A percentile compares a stretch with the other conserved stretches of the same genome.
Evolutionary conservation across 306 rosid genomes (phyloP).

Genomic region (Cicer yamashitae): DNA sequence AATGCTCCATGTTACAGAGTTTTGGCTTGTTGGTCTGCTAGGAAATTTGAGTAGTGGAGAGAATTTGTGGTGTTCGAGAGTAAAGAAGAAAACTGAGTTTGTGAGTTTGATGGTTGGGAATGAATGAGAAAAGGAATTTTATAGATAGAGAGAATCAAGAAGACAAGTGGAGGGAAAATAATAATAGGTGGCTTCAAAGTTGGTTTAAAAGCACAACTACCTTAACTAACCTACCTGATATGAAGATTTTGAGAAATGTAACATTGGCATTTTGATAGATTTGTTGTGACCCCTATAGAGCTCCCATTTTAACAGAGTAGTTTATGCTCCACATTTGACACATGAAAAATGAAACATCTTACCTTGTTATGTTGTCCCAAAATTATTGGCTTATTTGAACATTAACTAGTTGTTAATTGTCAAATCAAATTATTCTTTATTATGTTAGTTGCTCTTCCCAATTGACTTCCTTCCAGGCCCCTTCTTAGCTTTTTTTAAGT

Average conservation of each 20-base stretch:
- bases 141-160: conserved; percentile 46
- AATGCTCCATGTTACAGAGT: conserved; percentile 44
- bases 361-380: conserved; percentile 14
- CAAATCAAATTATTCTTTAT: conserved; percentile 40
- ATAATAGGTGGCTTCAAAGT: conserved; percentile 48
- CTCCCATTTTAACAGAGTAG: conserved; percentile 21
- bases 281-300: not conserved
- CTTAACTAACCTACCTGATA: conserved; percentile 52
- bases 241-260: conserved; percentile 25
- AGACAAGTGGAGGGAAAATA: conserved; percentile 30
- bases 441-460: conserved; percentile 40
- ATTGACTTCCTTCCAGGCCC: not conserved
- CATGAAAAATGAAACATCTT: conserved; percentile 2
- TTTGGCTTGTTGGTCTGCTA: not conserved
- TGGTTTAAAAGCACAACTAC: conserved; percentile 83
- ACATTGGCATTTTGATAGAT: conserved; percentile 26
- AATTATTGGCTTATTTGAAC: not conserved
- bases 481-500: not conserved
- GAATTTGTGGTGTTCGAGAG: not conserved
- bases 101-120: conserved; percentile 26
- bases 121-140: conserved; percentile 51
- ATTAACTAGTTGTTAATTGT: conserved; percentile 1
- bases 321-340: conserved; percentile 21
- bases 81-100: conserved; percentile 13
- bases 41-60: conserved; percentile 25